These are phyloP conservation scores for Phaseolus coccineus DNA, from an alignment of 331 rosid genomes.

Conservation along the genomic window DNA sequence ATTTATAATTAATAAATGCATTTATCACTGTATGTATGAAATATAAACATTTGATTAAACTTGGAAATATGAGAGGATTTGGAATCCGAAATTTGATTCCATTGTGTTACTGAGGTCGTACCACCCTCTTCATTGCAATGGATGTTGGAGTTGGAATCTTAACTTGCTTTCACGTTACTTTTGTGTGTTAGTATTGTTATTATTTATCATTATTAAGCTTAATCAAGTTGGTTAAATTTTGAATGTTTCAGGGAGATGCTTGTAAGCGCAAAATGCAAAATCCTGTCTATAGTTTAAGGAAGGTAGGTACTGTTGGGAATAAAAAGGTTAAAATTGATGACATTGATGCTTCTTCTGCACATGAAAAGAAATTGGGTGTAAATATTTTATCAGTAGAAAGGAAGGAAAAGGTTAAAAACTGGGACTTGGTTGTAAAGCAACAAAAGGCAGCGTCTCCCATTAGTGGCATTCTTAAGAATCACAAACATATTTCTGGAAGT, in stretches of 20 bases:
- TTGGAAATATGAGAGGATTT: too few species aligned
- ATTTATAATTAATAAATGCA: too few species aligned
- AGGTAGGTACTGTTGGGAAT: constrained; percentile 38
- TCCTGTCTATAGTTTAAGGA: constrained; percentile 46
- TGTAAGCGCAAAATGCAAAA: constrained; percentile 53
- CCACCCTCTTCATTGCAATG: neutral
- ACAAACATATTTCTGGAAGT: constrained; percentile 52
- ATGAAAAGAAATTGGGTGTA: constrained; percentile 52
- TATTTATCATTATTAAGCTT: constrained; percentile 1
- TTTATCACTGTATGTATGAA: too few species aligned
- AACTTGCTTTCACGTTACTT: neutral
- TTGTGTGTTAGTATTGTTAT: neutral
- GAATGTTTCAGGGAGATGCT: constrained; percentile 58
- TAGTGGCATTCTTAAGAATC: constrained; percentile 66
- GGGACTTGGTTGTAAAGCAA: constrained; percentile 46
- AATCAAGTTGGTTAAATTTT: constrained; percentile 33
- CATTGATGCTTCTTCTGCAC: constrained; percentile 37
- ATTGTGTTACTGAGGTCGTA: neutral
- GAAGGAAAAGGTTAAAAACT: constrained; percentile 49
- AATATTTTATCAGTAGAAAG: constrained; percentile 50
- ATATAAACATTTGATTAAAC: too few species aligned
- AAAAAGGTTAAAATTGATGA: constrained; percentile 47
- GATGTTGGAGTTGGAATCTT: neutral
- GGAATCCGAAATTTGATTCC: neutral
- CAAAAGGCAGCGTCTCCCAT: constrained; percentile 49